Evolutionary conservation across 768 basidiomycete species (phyloP), one percentile per base, ranked within the genome.

Genomic region (Pleurotus sapidus): DNA sequence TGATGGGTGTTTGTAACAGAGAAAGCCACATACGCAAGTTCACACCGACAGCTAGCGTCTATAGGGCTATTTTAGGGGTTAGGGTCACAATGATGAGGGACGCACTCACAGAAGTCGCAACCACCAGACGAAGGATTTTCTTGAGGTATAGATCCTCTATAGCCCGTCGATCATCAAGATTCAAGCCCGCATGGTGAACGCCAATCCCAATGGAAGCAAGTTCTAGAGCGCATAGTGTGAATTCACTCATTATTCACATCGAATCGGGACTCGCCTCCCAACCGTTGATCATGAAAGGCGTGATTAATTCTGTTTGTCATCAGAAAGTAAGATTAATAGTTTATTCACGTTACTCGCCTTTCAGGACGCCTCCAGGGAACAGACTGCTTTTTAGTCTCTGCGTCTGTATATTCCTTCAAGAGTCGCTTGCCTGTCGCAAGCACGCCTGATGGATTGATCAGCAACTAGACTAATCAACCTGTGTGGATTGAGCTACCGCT

Each of bases 11-110:
- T 46, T 14, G 25, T 27, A 25, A 11, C n/a, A 14, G 34, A 27
- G 14, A 4, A 23, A 46, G 48, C 37, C 17, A 74, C 86, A 61
- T 65, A 93, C 93, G 97, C 55, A 98, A 78, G 67, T 99, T 98
- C 34, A 98, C 93, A 1, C 97, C 96, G 39, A 98, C 94, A 0
- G 97, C 95, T 23, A 99, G 77, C 12, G 96, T 98, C 91, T 95
- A 63, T 1, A 5, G 24, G 18, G 9, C 5, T 24, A 8, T 18
- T 6, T 4, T 24, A 27, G 12, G 18, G 58, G n/a, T 55, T 6
- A 59, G 47, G 38, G 49, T 38, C 24, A 65, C 15, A 63, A 40
- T n/a, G 49, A 30, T 14, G 20, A 8, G 20, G 50, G 43, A 40
- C 23, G 5, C 46, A 70, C 87, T 50, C 62, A 94, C 94, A 14